Percentiles rank a stretch among this genome's conserved stretches.
Conservation (phyloP, 352 stramenopile genomes). For the Pythium phragmiticola region DNA sequence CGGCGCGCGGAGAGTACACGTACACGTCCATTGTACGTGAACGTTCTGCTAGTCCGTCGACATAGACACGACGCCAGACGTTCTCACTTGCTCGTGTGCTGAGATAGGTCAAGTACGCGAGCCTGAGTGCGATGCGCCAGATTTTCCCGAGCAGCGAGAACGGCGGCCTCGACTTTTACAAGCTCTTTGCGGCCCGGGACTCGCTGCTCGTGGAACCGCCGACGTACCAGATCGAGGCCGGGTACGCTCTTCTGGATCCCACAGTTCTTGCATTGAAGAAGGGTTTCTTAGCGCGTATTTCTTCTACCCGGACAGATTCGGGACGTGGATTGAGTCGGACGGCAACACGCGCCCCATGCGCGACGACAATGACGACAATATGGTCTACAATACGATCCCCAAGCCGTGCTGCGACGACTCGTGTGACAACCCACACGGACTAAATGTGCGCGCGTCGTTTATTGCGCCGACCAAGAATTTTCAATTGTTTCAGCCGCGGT, state of each 20-base stretch:
- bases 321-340: constrained; percentile 82
- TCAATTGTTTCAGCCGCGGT: constrained; percentile 73
- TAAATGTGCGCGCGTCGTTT: constrained; percentile 79
- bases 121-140: constrained; percentile 65
- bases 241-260: constrained; percentile 28
- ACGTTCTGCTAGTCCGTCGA: not conserved
- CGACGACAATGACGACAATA: constrained; percentile 70
- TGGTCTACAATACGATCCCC: constrained; percentile 74
- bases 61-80: not conserved
- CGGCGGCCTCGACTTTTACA: constrained; percentile 70
- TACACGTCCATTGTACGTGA: constrained; percentile 80
- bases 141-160: constrained; percentile 70
- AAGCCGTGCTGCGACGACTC: constrained; percentile 80
- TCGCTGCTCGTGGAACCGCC: constrained; percentile 75
- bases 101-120: constrained; percentile 75
- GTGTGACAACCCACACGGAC: constrained; percentile 76
- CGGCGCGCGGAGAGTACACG: constrained; percentile 65
- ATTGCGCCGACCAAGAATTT: constrained; percentile 78
- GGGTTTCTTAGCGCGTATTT: not conserved
- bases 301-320: constrained; percentile 36
- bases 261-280: not conserved
- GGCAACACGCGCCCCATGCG: constrained; percentile 79
- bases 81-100: not conserved
- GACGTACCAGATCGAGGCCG: constrained; percentile 83
- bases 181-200: constrained; percentile 68